These are phyloP conservation scores for Prunus dulcis DNA, from an alignment of 306 rosid genomes.

Conservation along the genomic window DNA sequence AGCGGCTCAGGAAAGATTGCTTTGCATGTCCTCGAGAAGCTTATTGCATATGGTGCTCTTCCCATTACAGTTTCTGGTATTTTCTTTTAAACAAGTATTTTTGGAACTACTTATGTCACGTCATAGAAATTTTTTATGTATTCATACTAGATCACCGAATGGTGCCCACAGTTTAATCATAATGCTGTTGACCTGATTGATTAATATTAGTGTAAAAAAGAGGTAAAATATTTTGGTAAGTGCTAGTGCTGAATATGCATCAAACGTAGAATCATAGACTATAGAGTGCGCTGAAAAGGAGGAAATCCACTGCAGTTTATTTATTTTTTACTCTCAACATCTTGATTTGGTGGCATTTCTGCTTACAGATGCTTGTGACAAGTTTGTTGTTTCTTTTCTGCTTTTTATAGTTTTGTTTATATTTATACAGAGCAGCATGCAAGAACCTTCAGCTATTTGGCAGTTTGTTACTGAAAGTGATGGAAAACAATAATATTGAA, in stretches of 20 bases:
- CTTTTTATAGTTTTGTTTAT: not conserved
- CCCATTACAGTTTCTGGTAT: conserved; percentile 92
- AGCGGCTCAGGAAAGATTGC: conserved; percentile 99
- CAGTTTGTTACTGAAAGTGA: not conserved
- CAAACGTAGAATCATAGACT: not conserved
- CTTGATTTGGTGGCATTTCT: not conserved
- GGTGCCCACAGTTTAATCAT: not conserved
- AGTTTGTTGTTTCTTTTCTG: not conserved
- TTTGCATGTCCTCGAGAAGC: conserved; percentile 96
- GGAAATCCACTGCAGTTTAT: not conserved
- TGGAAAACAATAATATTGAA: not conserved
- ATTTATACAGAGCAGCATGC: not conserved
- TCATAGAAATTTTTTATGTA: not conserved
- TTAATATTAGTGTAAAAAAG: not conserved
- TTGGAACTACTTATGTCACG: conserved; percentile 15
- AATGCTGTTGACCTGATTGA: not conserved
- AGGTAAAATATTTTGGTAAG: not conserved
- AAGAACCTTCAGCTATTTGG: not conserved
- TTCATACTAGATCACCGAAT: not conserved
- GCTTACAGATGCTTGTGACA: not conserved
- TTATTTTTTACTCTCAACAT: not conserved
- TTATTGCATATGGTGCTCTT: conserved; percentile 90
- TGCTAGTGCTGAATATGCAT: not conserved
- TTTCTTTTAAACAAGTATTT: conserved; percentile 8
- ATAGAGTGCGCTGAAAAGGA: not conserved